Base-by-base conservation (phyloP, 805 yeast species). In the Ogataea kodamae region DNA sequence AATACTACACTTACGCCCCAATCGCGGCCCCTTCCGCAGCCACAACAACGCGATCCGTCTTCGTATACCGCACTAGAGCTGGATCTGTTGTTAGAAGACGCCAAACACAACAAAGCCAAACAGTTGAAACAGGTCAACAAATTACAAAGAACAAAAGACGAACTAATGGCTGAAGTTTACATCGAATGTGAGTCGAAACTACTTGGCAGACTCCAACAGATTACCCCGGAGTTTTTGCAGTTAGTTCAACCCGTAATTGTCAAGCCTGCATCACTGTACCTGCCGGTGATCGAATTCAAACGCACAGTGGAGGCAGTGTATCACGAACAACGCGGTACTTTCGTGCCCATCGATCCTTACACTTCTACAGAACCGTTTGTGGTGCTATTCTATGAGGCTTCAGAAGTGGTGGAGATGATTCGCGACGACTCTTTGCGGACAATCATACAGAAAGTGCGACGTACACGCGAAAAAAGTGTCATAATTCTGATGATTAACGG, bases 281-380 rank as follows among this genome's bases (percentile, higher is more conserved):
- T 62, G 2, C 81, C 81, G 0, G 34, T 68, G 3, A 65, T 80
- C 2, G 54, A 58, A 28, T 80, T 83, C 73, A 61, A 67, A 30
- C 57, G 89, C 25, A 59, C 58, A 11, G 64, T 70, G 5, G 62
- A 56, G 13, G 70, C 82, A 0, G 50, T 49, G 1, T 81, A 78
- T 53, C 72, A 75, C 46, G 42, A 58, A 7, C 50, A 50, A 2
- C 61, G 62, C 17, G 83, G 77, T 39, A 47, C 70, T 0, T 81
- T 77, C 43, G 64, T 73, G 7, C 89, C 89, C 0, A 61, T 72
- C 29, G 59, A 55, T 0, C 13, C 35, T 2, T 59, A 51, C 18
- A 48, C 65, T 3, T 39, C 64, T 1, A 59, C 62, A 5, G 88
- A 81, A 47, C 57, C 56, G 8, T 60, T 62, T 1, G 39, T 62